Evolutionary conservation across 1,284 basidiomycete species (phyloP).

Genomic region (Phlebopus sp.): DNA sequence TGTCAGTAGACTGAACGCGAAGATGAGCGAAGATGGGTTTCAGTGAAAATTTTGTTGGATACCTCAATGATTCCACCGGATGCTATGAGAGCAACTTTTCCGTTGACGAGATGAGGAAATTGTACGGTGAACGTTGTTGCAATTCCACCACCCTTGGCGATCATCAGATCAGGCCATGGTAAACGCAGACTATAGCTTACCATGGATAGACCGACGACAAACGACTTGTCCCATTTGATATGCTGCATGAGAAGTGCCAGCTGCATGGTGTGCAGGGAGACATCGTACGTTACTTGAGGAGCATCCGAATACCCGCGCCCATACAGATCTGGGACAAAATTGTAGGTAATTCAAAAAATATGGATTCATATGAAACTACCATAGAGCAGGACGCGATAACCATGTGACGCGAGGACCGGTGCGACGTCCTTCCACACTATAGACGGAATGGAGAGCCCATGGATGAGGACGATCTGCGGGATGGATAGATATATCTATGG

Average conservation of each 20-base stretch:
- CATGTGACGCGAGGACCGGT: slow-evolving; percentile 54
- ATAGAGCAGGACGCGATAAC: slow-evolving; percentile 74
- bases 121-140: slow-evolving; percentile 64
- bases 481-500: neutral
- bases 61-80: slow-evolving; percentile 68
- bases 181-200: slow-evolving; percentile 26
- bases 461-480: slow-evolving; percentile 66
- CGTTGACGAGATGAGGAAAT: slow-evolving; percentile 67
- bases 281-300: slow-evolving; percentile 62
- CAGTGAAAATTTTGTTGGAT: neutral
- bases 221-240: slow-evolving; percentile 63
- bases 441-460: slow-evolving; percentile 73
- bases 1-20: slow-evolving; percentile 49
- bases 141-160: slow-evolving; percentile 64
- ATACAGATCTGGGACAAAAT: slow-evolving; percentile 58
- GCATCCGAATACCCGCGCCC: slow-evolving; percentile 80
- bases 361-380: slow-evolving; percentile 38
- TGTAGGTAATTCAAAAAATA: neutral
- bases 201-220: slow-evolving; percentile 72
- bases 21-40: neutral
- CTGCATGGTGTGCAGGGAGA: slow-evolving; percentile 64
- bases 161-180: neutral
- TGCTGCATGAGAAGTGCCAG: slow-evolving; percentile 80
- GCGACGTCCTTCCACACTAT: slow-evolving; percentile 74
- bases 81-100: slow-evolving; percentile 62